Base-by-base conservation (phyloP, 2,329 filamentous ascomycete genomes). In the Hortaea sp. region DNA sequence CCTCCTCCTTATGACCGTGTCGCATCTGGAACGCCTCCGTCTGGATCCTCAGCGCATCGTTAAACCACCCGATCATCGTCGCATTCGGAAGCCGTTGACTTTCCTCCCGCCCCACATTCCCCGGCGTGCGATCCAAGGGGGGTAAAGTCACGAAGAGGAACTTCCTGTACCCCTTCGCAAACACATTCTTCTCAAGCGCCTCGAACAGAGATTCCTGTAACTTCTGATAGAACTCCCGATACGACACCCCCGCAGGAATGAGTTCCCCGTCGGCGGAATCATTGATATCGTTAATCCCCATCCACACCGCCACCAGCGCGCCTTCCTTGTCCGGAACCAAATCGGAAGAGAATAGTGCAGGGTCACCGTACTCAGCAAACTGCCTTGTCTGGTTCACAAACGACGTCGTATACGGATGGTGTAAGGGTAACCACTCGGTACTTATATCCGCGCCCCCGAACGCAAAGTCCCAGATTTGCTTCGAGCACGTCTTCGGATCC, bases 221-320 rank as follows among this genome's bases (percentile, higher is more conserved):
- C 0, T 66, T 62, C 4, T 67, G 58, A 54, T 76, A 77, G 51
- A 74, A 69, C 0, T 54, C 59, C 3, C 65, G 62, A 49, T 75
- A 76, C 20, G 20, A 20, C 20, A 20, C 4, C 20, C 20, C 20
- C 20, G 20, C 20, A 20, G 20, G 20, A 7, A 66, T 61, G 9
- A 70, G 64, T 30, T 62, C 64, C 41, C 67, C 69, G 37, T 69
- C 66, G 10, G 61, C 64, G 5, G 69, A 69, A 54, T 79, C 75
- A 50, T 66, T 68, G 49, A 79, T 74, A 47, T 79, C 76, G 55
- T 79, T 79, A 48, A 78, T 66, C 6, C 53, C 76, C 40, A 78
- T 79, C 70, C 72, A 79, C 34, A 77, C 57, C 2, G 70, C 69
- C 0, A 77, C 66, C 1, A 78, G 61, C 34, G 45, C 34, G 10